These are phyloP conservation scores for Fusarium protoensiforme DNA, from an alignment of 2,329 filamentous ascomycete species.

Conservation along the genomic window DNA sequence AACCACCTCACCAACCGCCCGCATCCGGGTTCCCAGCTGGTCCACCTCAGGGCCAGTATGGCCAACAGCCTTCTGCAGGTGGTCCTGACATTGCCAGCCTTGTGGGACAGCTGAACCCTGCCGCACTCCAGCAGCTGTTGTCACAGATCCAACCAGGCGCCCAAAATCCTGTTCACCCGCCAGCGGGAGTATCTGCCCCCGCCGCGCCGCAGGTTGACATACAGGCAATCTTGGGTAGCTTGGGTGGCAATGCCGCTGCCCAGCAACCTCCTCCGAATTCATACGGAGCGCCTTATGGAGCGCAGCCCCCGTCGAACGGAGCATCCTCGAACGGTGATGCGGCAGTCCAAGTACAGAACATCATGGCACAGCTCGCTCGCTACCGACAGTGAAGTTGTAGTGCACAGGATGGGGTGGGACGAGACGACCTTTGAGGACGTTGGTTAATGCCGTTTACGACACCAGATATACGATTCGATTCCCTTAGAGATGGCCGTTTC, in stretches of 20 bases:
- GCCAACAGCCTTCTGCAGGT: slow-evolving; percentile 45
- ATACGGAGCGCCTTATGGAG: slow-evolving; percentile 47
- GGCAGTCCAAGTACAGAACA: slow-evolving; percentile 73
- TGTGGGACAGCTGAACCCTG: slow-evolving; percentile 75
- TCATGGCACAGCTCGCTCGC: slow-evolving; percentile 78
- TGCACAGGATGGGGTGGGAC: background rate
- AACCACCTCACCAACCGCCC: slow-evolving; percentile 43
- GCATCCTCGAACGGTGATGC: slow-evolving; percentile 47
- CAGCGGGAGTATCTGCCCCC: slow-evolving; percentile 32
- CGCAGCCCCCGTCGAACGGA: slow-evolving; percentile 43
- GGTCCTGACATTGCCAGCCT: slow-evolving; percentile 69
- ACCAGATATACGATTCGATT: slow-evolving; percentile 22
- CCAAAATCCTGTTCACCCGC: slow-evolving; percentile 24
- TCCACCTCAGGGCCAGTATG: slow-evolving; percentile 48
- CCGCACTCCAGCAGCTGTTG: slow-evolving; percentile 76
- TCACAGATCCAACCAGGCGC: slow-evolving; percentile 61
- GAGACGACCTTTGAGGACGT: background rate
- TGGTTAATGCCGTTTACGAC: slow-evolving; percentile 31
- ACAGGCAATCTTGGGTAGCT: slow-evolving; percentile 57
- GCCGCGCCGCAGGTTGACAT: slow-evolving; percentile 54
- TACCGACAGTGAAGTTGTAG: slow-evolving; percentile 62
- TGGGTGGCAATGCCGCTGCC: slow-evolving; percentile 44
- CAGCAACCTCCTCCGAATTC: slow-evolving; percentile 33
- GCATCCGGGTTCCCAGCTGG: slow-evolving; percentile 41
- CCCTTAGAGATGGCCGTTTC: slow-evolving; percentile 20